Evolutionary conservation across 2,329 filamentous ascomycete genomes (phyloP).

Genomic region (Dothideomycetidae sp.): DNA sequence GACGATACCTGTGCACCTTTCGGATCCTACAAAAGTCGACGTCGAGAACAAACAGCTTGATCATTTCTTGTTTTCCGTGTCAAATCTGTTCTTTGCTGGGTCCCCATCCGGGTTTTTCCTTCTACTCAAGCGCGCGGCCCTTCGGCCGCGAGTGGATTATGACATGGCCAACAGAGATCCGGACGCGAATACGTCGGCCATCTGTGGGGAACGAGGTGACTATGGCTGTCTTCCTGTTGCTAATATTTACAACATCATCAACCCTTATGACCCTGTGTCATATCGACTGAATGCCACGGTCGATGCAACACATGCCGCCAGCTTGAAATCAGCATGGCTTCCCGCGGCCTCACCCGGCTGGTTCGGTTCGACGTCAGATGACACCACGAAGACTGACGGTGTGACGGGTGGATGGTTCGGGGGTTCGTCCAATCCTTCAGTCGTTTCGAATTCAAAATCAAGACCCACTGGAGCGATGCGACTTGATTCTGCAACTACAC

Average conservation of each 20-base stretch:
- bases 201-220: slow-evolving; percentile 63
- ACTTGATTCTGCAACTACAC: slow-evolving; percentile 18
- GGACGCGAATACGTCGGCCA: slow-evolving; percentile 29
- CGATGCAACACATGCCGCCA: slow-evolving; percentile 63
- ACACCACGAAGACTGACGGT: not conserved
- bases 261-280: slow-evolving; percentile 64
- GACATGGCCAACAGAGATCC: slow-evolving; percentile 58
- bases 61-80: slow-evolving; percentile 81
- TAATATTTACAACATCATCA: slow-evolving; percentile 90
- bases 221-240: slow-evolving; percentile 90
- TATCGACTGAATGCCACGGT: slow-evolving; percentile 86
- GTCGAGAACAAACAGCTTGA: slow-evolving; percentile 22
- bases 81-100: slow-evolving; percentile 75
- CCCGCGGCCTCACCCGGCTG: slow-evolving; percentile 50
- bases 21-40: slow-evolving; percentile 19
- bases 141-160: slow-evolving; percentile 63
- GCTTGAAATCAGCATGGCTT: slow-evolving; percentile 63
- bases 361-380: slow-evolving; percentile 24
- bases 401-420: slow-evolving; percentile 26
- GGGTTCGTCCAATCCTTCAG: slow-evolving; percentile 10
- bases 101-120: slow-evolving; percentile 90
- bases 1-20: slow-evolving; percentile 35
- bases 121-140: slow-evolving; percentile 56
- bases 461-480: slow-evolving; percentile 16
- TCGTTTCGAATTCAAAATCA: slow-evolving; percentile 1